phyloP scores from a whole-genome alignment of 495 filamentous ascomycete species.

The Bathelium albidoporum region DNA sequence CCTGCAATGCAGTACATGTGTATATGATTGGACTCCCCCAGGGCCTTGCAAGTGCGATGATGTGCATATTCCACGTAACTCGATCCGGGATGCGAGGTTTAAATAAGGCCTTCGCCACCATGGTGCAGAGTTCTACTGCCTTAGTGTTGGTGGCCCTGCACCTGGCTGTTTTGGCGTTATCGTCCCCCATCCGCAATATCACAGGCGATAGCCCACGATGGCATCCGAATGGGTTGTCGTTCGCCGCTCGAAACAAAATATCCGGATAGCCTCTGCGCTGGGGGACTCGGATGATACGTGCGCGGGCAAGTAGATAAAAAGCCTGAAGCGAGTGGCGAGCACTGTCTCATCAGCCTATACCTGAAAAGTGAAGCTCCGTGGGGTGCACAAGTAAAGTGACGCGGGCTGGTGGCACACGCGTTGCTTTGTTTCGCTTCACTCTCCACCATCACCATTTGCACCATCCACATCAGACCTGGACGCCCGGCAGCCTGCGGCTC shows the following conservation, averaged over 20 bases:
- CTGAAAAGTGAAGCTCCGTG: not conserved
- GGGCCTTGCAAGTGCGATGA: not conserved
- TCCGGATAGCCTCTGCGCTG: too few relatives aligned
- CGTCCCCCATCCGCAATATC: too few relatives aligned
- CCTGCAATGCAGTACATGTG: not conserved
- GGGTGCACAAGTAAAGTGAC: not conserved
- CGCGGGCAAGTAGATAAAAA: too few relatives aligned
- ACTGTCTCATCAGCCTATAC: not conserved
- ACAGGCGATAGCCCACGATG: too few relatives aligned
- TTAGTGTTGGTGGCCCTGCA: not conserved
- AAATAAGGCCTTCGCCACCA: not conserved
- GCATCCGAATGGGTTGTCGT: too few relatives aligned
- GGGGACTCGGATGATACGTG: too few relatives aligned
- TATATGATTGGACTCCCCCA: not conserved
- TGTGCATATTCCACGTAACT: not conserved
- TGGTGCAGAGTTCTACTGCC: not conserved
- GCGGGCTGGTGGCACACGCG: not conserved
- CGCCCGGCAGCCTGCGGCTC: constrained; percentile 1
- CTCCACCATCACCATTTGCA: not conserved
- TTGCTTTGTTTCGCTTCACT: constrained; percentile 3
- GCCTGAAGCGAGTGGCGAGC: too few relatives aligned
- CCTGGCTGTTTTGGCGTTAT: not conserved
- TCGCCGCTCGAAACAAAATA: too few relatives aligned
- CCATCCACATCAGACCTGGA: not conserved
- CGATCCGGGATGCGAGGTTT: not conserved